Percentiles rank a stretch among this genome's conserved stretches.
These are phyloP conservation scores for Gossypium arboreum DNA, from an alignment of 345 rosid genomes.

Conservation along the genomic window DNA sequence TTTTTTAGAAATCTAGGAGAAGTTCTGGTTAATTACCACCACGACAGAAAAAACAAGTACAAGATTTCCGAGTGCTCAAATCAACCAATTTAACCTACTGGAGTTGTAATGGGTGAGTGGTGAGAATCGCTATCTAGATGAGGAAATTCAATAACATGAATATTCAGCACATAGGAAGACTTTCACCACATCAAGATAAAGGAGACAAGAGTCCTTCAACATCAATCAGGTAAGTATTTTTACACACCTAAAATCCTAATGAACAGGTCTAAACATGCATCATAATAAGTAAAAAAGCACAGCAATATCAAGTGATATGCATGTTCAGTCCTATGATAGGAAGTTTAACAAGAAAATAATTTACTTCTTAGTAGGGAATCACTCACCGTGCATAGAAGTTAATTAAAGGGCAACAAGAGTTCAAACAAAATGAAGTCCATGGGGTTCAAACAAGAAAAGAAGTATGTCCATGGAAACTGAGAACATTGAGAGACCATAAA, in stretches of 20 bases:
- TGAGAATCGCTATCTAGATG: not conserved
- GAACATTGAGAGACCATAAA: not conserved
- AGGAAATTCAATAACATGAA: not conserved
- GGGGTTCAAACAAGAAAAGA: conserved; percentile 2
- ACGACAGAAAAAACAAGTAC: not conserved
- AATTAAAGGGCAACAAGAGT: not conserved
- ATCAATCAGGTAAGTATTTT: not conserved
- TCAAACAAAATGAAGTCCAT: not conserved
- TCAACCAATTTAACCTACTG: not conserved
- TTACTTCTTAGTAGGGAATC: not conserved
- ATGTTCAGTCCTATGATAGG: not conserved
- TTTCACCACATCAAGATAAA: not conserved
- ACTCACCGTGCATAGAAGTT: not conserved
- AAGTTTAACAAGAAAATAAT: not conserved
- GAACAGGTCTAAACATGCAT: not conserved
- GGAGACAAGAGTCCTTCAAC: not conserved
- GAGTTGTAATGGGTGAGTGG: not conserved
- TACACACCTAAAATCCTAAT: not conserved
- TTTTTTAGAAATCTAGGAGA: not conserved
- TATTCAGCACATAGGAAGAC: not conserved
- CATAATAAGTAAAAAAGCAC: not conserved
- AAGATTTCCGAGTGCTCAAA: not conserved
- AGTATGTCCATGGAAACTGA: not conserved
- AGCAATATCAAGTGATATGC: not conserved
- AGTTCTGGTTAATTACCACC: not conserved